phyloP scores from a whole-genome alignment of 2,329 filamentous ascomycete species.

The Diplodia scrobiculata region DNA sequence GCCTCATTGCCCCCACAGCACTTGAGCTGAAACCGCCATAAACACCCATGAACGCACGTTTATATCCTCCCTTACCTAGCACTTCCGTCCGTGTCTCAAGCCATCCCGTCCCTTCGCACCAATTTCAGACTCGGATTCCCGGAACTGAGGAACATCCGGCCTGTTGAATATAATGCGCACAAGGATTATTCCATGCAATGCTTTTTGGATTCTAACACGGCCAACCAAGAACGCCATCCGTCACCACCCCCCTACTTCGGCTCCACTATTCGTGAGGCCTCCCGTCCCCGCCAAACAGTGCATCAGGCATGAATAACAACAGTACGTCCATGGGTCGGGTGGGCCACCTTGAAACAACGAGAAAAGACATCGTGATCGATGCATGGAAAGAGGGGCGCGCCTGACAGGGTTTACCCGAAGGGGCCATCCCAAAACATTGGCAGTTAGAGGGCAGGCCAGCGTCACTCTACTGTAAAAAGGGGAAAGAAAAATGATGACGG shows the following conservation, averaged over 20 bases:
- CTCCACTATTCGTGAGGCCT: constrained; percentile 7
- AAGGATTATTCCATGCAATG: too few species aligned
- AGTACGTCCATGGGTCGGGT: neutral
- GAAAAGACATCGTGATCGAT: neutral
- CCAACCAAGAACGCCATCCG: neutral
- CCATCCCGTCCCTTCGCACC: neutral
- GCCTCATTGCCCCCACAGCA: neutral
- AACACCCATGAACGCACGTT: neutral
- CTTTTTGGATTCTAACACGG: too few species aligned
- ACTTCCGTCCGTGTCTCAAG: neutral
- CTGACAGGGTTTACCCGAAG: neutral
- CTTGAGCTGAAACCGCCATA: neutral
- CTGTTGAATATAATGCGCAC: too few species aligned
- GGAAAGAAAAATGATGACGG: neutral
- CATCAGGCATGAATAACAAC: neutral
- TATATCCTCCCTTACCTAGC: neutral
- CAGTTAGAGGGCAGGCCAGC: constrained; percentile 6
- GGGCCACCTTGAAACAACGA: neutral
- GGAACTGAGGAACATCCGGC: neutral
- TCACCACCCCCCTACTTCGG: too few species aligned
- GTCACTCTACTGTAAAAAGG: neutral
- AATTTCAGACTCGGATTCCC: neutral
- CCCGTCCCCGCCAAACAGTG: neutral
- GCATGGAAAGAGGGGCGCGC: neutral
- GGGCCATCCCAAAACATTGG: neutral